These are phyloP conservation scores for Cordyceps cicadae DNA, from an alignment of 2,329 filamentous ascomycete species.

Conservation along the genomic window DNA sequence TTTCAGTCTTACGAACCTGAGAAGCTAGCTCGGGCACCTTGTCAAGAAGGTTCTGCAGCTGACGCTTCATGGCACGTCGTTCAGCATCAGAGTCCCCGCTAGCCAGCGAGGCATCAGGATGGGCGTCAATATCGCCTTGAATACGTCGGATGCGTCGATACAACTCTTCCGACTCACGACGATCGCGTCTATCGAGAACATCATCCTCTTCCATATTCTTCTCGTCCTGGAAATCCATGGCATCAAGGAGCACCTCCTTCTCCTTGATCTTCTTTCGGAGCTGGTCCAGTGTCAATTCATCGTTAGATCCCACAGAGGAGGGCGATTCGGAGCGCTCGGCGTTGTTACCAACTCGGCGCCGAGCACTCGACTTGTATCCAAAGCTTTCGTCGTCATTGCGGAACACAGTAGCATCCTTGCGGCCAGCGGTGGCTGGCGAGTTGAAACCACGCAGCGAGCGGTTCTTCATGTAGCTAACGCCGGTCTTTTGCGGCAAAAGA, in stretches of 20 bases:
- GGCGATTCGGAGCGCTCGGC: slow-evolving; percentile 73
- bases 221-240: slow-evolving; percentile 93
- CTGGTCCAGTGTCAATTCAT: slow-evolving; percentile 80
- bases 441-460: slow-evolving; percentile 74
- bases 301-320: slow-evolving; percentile 58
- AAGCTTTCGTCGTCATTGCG: slow-evolving; percentile 92
- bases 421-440: slow-evolving; percentile 48
- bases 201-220: slow-evolving; percentile 86
- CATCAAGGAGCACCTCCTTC: slow-evolving; percentile 88
- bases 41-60: slow-evolving; percentile 81
- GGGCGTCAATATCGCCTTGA: slow-evolving; percentile 88
- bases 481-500: slow-evolving; percentile 87
- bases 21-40: slow-evolving; percentile 88
- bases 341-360: slow-evolving; percentile 65
- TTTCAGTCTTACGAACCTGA: slow-evolving; percentile 81
- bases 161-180: slow-evolving; percentile 85
- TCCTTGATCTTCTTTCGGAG: slow-evolving; percentile 87
- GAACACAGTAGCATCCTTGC: slow-evolving; percentile 94
- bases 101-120: slow-evolving; percentile 65
- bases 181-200: slow-evolving; percentile 78
- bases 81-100: slow-evolving; percentile 81
- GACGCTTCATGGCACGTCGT: slow-evolving; percentile 73
- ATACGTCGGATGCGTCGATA: slow-evolving; percentile 86
- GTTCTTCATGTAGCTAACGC: slow-evolving; percentile 95
- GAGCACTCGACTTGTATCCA: slow-evolving; percentile 88